A percentile compares a stretch with the other conserved stretches of the same genome.
phyloP scores from a whole-genome alignment of 441 rosid species.

The Jatropha multifida region DNA sequence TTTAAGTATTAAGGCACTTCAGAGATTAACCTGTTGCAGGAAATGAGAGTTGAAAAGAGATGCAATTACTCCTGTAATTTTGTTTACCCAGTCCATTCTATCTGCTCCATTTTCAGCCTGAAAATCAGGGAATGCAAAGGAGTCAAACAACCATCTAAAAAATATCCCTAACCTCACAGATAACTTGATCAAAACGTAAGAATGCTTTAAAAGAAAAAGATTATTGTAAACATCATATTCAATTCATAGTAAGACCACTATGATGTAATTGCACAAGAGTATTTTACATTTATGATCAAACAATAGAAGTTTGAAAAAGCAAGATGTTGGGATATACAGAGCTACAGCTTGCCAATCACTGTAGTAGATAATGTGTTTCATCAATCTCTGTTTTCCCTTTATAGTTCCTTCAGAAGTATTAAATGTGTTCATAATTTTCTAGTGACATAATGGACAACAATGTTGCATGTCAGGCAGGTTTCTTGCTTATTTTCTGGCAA shows the following conservation, averaged over 20 bases:
- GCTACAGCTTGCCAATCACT: neutral
- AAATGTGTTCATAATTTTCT: neutral
- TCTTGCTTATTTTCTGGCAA: neutral
- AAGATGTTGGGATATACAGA: neutral
- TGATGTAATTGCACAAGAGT: neutral
- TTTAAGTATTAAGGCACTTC: neutral
- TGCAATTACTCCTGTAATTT: slow-evolving; percentile 71
- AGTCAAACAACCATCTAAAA: neutral
- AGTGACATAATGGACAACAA: neutral
- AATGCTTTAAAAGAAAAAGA: neutral
- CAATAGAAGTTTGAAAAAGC: neutral
- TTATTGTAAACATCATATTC: neutral
- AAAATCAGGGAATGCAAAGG: slow-evolving; percentile 9
- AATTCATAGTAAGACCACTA: neutral
- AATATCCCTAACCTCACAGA: neutral
- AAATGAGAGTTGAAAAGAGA: slow-evolving; percentile 75
- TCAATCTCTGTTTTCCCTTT: neutral
- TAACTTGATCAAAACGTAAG: neutral
- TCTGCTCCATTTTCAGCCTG: slow-evolving; percentile 96
- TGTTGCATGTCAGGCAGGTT: neutral
- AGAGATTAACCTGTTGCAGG: slow-evolving; percentile 62
- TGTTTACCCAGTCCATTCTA: slow-evolving; percentile 87
- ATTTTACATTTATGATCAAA: neutral
- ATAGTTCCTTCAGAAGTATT: neutral
- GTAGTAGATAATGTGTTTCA: neutral